Conservation (phyloP, 164 flowering plant species). For the Amborella trichopoda region DNA sequence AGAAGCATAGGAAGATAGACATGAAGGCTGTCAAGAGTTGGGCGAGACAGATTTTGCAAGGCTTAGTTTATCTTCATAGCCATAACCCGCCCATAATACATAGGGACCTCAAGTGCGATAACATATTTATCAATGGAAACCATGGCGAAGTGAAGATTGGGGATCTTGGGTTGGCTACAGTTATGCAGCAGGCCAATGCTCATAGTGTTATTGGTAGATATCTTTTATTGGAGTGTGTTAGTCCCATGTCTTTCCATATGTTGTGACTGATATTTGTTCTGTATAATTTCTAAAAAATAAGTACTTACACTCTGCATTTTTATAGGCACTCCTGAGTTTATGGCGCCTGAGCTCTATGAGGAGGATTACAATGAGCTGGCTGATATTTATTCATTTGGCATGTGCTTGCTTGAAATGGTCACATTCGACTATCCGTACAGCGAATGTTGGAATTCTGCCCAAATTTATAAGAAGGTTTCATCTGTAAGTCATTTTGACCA, state of each 20-base stretch:
- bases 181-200: slow-evolving; percentile 63
- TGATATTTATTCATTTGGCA: slow-evolving; percentile 73
- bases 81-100: slow-evolving; percentile 60
- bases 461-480: slow-evolving; percentile 69
- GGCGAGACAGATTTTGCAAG: slow-evolving; percentile 69
- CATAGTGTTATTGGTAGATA: slow-evolving; percentile 53
- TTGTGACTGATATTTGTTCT: neutral
- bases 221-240: slow-evolving; percentile 1
- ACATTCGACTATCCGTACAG: slow-evolving; percentile 64
- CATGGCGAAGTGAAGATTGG: slow-evolving; percentile 75
- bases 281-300: neutral
- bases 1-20: slow-evolving; percentile 54
- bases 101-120: slow-evolving; percentile 67
- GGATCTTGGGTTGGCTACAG: slow-evolving; percentile 66
- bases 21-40: slow-evolving; percentile 71
- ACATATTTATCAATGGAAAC: slow-evolving; percentile 66
- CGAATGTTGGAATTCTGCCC: slow-evolving; percentile 64
- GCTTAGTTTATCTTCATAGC: slow-evolving; percentile 51
- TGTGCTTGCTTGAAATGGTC: slow-evolving; percentile 72
- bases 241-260: neutral
- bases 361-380: slow-evolving; percentile 68
- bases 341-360: slow-evolving; percentile 84
- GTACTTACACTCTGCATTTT: too few species aligned
- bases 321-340: slow-evolving; percentile 73
- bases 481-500: slow-evolving; percentile 45